phyloP scores from a whole-genome alignment of 345 rosid genomes.

The Populus tremula region DNA sequence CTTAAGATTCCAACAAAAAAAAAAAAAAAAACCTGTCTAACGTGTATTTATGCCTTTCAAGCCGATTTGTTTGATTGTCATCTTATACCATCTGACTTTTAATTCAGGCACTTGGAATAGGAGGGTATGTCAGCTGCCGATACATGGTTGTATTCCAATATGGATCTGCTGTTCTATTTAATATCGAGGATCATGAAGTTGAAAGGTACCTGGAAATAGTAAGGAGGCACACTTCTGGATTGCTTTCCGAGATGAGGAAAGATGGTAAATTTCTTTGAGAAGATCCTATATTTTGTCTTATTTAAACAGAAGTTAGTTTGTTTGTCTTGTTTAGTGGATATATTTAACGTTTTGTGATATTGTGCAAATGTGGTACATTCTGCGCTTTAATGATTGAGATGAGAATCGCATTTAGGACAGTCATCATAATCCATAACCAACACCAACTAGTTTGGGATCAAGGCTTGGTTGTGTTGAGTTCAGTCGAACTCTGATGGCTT shows the following conservation, averaged over 20 bases:
- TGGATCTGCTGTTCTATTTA: conserved; percentile 89
- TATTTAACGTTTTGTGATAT: background rate
- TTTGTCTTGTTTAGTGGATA: background rate
- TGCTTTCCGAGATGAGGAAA: conserved; percentile 74
- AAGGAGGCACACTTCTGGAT: conserved; percentile 70
- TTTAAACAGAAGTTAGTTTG: background rate
- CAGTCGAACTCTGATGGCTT: background rate
- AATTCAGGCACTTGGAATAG: conserved; percentile 48
- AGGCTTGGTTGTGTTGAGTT: background rate
- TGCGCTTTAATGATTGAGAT: background rate
- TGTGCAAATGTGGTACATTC: background rate
- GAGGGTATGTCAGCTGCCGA: conserved; percentile 42
- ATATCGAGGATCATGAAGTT: conserved; percentile 65
- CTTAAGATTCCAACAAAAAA: background rate
- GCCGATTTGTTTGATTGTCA: background rate
- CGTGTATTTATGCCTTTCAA: background rate
- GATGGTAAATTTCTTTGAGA: conserved; percentile 52
- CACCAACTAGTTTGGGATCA: background rate
- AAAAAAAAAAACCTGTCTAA: background rate
- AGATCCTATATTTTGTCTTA: background rate
- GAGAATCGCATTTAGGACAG: background rate
- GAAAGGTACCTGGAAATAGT: conserved; percentile 63
- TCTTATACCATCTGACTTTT: background rate
- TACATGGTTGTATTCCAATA: conserved; percentile 89
- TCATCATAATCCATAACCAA: background rate